Conservation (phyloP, 139 green algal species). For the Yamagishiella unicocca region DNA sequence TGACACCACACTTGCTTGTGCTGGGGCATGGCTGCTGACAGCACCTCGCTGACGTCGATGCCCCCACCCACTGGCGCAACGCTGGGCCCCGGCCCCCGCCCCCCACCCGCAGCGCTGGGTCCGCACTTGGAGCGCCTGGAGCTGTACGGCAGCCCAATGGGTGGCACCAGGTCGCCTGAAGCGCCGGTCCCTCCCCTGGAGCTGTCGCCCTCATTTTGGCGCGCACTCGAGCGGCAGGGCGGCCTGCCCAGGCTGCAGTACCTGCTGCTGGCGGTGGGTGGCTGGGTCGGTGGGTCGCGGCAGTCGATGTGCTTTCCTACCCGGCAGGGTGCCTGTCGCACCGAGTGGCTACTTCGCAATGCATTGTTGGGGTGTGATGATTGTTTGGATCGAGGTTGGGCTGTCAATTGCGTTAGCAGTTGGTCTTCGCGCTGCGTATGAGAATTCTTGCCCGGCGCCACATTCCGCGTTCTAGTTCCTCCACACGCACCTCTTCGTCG, state of each 20-base stretch:
- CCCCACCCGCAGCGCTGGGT: neutral
- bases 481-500: too few relatives aligned
- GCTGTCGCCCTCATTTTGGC: neutral
- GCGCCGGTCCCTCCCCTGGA: neutral
- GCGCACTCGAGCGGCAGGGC: neutral
- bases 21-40: too few relatives aligned
- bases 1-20: too few relatives aligned
- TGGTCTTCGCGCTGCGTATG: too few relatives aligned
- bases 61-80: neutral
- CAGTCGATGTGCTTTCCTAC: too few relatives aligned
- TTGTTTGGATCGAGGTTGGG: too few relatives aligned
- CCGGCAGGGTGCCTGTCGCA: too few relatives aligned
- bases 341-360: neutral
- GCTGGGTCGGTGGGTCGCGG: neutral
- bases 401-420: too few relatives aligned
- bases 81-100: neutral
- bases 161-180: neutral
- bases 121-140: conserved; percentile 34
- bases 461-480: too few relatives aligned
- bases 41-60: too few relatives aligned
- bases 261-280: conserved; percentile 34
- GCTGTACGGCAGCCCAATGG: neutral
- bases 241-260: conserved; percentile 17
- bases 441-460: too few relatives aligned
- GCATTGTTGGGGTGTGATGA: neutral